Evolutionary conservation across 495 filamentous ascomycete genomes (phyloP).

Genomic region (Pseudomonodictys pantanalensis): DNA sequence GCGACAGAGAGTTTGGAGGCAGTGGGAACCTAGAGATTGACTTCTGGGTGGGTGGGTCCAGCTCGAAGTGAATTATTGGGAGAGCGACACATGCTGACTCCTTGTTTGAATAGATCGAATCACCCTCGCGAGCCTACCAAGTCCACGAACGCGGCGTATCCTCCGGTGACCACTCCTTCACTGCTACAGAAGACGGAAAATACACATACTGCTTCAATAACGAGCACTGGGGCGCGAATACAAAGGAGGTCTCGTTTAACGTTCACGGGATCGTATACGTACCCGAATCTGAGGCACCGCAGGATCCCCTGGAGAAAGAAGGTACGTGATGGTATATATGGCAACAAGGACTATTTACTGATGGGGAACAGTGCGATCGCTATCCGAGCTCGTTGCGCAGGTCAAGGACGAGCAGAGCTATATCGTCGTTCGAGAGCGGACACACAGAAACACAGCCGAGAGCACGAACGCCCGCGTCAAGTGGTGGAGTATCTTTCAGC

Average conservation of each 20-base stretch:
- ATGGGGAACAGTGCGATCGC: slow-evolving; percentile 63
- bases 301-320: slow-evolving; percentile 89
- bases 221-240: slow-evolving; percentile 86
- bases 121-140: slow-evolving; percentile 69
- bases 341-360: slow-evolving; percentile 1
- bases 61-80: background rate
- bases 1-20: slow-evolving; percentile 91
- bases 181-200: slow-evolving; percentile 77
- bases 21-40: slow-evolving; percentile 95
- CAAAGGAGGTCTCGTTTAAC: slow-evolving; percentile 98
- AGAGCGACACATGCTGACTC: slow-evolving; percentile 13
- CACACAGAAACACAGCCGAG: slow-evolving; percentile 96
- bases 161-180: slow-evolving; percentile 90
- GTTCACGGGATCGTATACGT: slow-evolving; percentile 99
- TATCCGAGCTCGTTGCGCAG: slow-evolving; percentile 81
- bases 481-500: slow-evolving; percentile 99
- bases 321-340: slow-evolving; percentile 50
- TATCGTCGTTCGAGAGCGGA: slow-evolving; percentile 91
- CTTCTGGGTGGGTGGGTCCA: slow-evolving; percentile 75
- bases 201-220: slow-evolving; percentile 99
- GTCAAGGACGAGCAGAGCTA: slow-evolving; percentile 98
- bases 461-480: slow-evolving; percentile 96
- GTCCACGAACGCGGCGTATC: slow-evolving; percentile 74
- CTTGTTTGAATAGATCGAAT: slow-evolving; percentile 65
- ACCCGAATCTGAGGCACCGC: slow-evolving; percentile 74